Conservation (phyloP, 345 rosid species). For the Brassica carinata region DNA sequence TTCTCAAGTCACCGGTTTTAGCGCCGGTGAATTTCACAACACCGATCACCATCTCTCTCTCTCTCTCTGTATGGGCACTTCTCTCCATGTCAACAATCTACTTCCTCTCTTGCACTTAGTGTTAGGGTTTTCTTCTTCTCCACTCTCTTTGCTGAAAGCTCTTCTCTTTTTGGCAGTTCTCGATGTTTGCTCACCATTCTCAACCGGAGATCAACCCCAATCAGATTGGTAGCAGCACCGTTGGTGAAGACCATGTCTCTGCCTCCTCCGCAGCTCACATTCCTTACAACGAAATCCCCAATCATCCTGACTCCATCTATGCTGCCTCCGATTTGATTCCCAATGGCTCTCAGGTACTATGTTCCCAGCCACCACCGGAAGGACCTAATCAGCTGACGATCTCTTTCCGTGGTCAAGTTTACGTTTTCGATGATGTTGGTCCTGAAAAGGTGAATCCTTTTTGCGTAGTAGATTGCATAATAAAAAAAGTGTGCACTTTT, state of each 20-base stretch:
- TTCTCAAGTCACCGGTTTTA: conserved; percentile 8
- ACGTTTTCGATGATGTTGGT: conserved; percentile 80
- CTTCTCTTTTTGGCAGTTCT: conserved; percentile 25
- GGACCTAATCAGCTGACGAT: conserved; percentile 60
- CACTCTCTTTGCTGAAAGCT: conserved; percentile 19
- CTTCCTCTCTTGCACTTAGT: conserved; percentile 3
- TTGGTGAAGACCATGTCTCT: conserved; percentile 46
- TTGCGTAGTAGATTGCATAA: neutral
- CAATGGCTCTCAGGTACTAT: conserved; percentile 34
- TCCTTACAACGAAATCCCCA: conserved; percentile 56
- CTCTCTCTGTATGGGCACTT: conserved; percentile 5
- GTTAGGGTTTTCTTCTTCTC: conserved; percentile 1
- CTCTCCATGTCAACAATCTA: conserved; percentile 18
- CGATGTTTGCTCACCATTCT: conserved; percentile 68
- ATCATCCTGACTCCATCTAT: conserved; percentile 54
- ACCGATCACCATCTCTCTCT: conserved; percentile 7
- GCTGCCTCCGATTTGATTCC: conserved; percentile 36
- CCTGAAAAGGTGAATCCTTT: conserved; percentile 64
- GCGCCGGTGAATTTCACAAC: conserved; percentile 23
- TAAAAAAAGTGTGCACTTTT: neutral
- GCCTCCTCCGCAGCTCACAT: conserved; percentile 44
- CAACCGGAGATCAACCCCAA: conserved; percentile 56
- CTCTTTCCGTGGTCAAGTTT: conserved; percentile 89
- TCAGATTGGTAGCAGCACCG: conserved; percentile 47
- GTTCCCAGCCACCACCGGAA: conserved; percentile 28